Evolutionary conservation across 208 protist species (phyloP), one percentile per base, ranked within the genome.

Genomic region (Trichomonas gallinae): DNA sequence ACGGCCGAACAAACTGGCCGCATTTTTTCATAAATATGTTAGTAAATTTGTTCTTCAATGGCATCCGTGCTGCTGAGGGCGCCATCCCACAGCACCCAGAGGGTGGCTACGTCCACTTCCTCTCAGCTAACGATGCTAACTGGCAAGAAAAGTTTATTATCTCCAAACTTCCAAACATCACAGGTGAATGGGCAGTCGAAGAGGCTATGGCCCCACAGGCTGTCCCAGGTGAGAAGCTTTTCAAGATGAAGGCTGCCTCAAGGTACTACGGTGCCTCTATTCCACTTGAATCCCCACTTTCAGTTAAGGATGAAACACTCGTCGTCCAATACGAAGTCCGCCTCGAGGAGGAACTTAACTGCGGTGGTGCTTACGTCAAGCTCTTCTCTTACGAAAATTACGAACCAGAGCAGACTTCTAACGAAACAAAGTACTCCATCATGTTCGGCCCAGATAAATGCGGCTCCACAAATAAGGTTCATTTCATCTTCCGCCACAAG

Each of bases 361-460:
- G 97, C 72, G 97, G 97, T 96, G 97, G 97, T 38, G 96, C 97
- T 4, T 97, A 97, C 89, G 21, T 98, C 26, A 98, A 98, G 96
- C 88, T 97, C 17, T 96, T 97, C 49, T 1, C 34, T 17, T 63
- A 31, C 0, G 38, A 21, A 10, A 81, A 82, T 26, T 48, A 96
- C 17, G 23, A 93, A 31, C 36, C 36, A 36, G 40, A 45, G 13
- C 8, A 49, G 31, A 46, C 97, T 72, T 81, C 46, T 49, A 96
- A 49, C 44, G 49, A 89, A 36, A 97, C 97, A 38, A 96, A 96
- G 26, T 98, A 97, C 93, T 87, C 96, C 9, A 96, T 98, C 63
- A 97, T 97, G 97, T 98, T 98, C 46, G 97, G 97, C 31, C 97
- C 97, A 46, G 97, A 98, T 83, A 97, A 96, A 96, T 98, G 97